Evolutionary conservation across 2,329 filamentous ascomycete genomes (phyloP), one percentile per base, ranked within the genome.

Genomic region (Pseudonectria foliicola): DNA sequence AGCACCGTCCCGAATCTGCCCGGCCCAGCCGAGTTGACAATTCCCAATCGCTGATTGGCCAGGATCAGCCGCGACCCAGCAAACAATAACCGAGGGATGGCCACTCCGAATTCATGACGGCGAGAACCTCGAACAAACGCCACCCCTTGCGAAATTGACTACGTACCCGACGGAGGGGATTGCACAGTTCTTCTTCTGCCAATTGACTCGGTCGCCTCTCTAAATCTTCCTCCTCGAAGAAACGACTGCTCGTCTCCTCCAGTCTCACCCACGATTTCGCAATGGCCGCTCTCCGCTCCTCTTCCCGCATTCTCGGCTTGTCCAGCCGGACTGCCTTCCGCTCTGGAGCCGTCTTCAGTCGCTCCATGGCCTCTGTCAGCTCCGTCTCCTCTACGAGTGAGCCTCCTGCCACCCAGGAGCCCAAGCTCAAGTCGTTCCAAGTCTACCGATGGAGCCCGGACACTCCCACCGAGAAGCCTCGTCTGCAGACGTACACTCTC

Each of bases 401-500:
- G 60, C 73, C 77, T 25, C 73, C 77, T 31, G 74, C 76, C 32
- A 67, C 76, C 38, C 64, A 77, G 48, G 74, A 84, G 52, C 73
- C 83, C 37, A 72, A 71, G 54, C 79, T 85, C 69, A 96, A 95
- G 82, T 88, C 84, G 33, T 98, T 98, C 78, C 83, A 95, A 66
- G 83, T 98, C 72, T 98, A 98, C 80, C 80, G 92, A 63, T 98
- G 92, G 92, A 94, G 93, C 63, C 92, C 92, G 42, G 92, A 96
- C 60, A 75, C 81, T 60, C 92, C 92, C 39, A 79, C 80, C 56
- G 81, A 85, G 66, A 98, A 98, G 80, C 92, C 92, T 43, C 76
- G 73, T 63, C 95, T 98, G 85, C 88, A 98, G 73, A 78, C 77
- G 50, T 98, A 96, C 70, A 85, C 85, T 25, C 73, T 98, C 56